Evolutionary conservation across 768 basidiomycete species (phyloP), one percentile per base, ranked within the genome.

Genomic region (Lanmaoa pseudosensibilis): DNA sequence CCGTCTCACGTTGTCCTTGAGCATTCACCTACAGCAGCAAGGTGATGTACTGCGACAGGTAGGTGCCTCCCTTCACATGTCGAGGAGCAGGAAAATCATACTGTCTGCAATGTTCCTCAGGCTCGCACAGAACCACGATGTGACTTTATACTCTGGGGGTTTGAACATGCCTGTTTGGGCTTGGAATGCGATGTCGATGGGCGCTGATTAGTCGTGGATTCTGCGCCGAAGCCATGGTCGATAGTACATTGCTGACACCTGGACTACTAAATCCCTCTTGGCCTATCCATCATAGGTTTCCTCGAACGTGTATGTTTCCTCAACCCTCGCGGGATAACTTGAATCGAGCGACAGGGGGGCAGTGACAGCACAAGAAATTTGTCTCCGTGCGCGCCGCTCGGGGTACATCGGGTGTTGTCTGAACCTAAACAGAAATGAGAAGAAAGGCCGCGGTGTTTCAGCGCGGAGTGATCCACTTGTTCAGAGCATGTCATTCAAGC

Each of bases 341-440:
- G 34, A 32, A 21, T 39, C 62, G 30, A 53, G 21, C 37, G 25
- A 50, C 48, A 45, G 56, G 34, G 16, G 43, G 43, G 36, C 15
- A 40, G 30, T 36, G 16, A 46, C 44, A 33, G 34, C 45, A 57
- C 38, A 38, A 50, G 37, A 46, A 19, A 59, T 44, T 39, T 33
- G 8, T 43, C 40, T 59, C 25, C 21, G 38, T 19, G 49, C 32
- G 33, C 32, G 30, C 44, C 50, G 5, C 19, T 49, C 59, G 46
- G 50, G 34, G 43, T 48, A 51, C 50, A 23, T 47, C 60, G 60
- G 60, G 34, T 37, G 39, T 46, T n/a, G 13, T 40, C 38, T 11
- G 40, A 46, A 61, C n/a, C 23, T 10, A 39, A 34, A 46, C n/a
- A 40, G 43, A 51, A 23, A 44, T n/a, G 49, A 21, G 37, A 52